These are phyloP conservation scores for Geranium incanum DNA, from an alignment of 441 rosid genomes.

Conservation along the genomic window DNA sequence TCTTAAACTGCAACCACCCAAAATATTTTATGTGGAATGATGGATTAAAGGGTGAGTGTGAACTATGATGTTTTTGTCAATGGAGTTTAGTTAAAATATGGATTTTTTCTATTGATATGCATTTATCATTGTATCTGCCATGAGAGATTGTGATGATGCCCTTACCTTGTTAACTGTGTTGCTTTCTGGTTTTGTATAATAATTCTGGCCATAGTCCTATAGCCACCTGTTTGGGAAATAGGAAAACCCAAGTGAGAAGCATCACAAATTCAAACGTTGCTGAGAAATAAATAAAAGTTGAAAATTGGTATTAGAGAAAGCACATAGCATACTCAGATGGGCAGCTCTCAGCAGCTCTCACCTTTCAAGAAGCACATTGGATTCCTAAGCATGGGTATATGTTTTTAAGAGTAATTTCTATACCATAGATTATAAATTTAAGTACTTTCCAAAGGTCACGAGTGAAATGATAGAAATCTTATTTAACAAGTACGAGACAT, in stretches of 20 bases:
- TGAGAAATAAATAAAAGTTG: constrained; percentile 3
- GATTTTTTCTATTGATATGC: constrained; percentile 9
- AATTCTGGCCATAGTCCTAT: constrained; percentile 34
- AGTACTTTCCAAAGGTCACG: too few relatives aligned
- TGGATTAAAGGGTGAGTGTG: neutral
- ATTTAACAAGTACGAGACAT: too few relatives aligned
- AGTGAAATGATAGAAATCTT: too few relatives aligned
- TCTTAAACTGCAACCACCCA: neutral
- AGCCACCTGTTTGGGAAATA: constrained; percentile 25
- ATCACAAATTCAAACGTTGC: constrained; percentile 2
- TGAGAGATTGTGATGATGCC: constrained; percentile 8
- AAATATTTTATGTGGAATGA: neutral
- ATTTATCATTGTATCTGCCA: constrained; percentile 10
- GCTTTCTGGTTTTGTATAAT: constrained; percentile 22
- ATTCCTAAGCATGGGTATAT: neutral
- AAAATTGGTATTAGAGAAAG: constrained; percentile 1
- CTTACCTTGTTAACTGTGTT: constrained; percentile 19
- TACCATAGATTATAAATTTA: neutral
- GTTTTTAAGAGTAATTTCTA: neutral
- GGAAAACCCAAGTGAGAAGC: constrained; percentile 15
- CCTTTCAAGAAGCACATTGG: neutral
- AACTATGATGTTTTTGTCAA: neutral
- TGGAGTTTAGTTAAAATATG: constrained; percentile 11
- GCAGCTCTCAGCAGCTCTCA: neutral
- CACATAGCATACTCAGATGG: neutral